Conservation (phyloP, 805 yeast genomes). For the Wickerhamomyces kurtzmanii region DNA sequence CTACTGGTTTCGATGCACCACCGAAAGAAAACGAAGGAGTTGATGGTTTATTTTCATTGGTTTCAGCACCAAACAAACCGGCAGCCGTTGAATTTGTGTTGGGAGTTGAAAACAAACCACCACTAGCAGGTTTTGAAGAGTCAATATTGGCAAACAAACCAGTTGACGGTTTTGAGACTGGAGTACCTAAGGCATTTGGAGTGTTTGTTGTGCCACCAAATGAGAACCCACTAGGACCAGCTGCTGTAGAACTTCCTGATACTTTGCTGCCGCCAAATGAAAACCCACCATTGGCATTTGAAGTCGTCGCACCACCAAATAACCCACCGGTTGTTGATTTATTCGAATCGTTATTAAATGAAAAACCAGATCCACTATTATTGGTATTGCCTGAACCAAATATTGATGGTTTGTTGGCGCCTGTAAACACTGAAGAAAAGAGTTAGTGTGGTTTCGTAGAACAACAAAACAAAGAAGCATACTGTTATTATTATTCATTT, state of each 20-base stretch:
- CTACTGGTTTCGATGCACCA: background rate
- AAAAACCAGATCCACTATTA: no score
- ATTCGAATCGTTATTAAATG: background rate
- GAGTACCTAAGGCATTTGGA: no score
- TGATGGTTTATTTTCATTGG: conserved; percentile 1
- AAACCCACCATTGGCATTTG: conserved; percentile 5
- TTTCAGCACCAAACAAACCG: conserved; percentile 7
- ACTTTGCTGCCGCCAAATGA: conserved; percentile 14
- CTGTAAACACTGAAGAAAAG: no score
- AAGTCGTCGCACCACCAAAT: conserved; percentile 1
- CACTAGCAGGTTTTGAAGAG: conserved; percentile 1
- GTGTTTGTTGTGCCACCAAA: conserved; percentile 12
- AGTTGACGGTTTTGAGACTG: background rate
- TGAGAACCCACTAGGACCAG: conserved; percentile 9
- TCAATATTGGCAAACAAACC: conserved; percentile 3
- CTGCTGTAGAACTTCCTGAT: background rate
- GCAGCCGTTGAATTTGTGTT: conserved; percentile 4
- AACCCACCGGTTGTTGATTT: conserved; percentile 2
- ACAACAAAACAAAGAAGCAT: no score
- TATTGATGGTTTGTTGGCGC: no score
- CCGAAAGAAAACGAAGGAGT: conserved; percentile 9
- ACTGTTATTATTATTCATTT: no score
- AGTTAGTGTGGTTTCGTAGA: no score
- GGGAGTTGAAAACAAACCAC: conserved; percentile 4
- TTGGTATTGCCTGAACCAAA: background rate